Conservation (phyloP, 371 early-diverging fungal species). For the Blakeslea trispora region DNA sequence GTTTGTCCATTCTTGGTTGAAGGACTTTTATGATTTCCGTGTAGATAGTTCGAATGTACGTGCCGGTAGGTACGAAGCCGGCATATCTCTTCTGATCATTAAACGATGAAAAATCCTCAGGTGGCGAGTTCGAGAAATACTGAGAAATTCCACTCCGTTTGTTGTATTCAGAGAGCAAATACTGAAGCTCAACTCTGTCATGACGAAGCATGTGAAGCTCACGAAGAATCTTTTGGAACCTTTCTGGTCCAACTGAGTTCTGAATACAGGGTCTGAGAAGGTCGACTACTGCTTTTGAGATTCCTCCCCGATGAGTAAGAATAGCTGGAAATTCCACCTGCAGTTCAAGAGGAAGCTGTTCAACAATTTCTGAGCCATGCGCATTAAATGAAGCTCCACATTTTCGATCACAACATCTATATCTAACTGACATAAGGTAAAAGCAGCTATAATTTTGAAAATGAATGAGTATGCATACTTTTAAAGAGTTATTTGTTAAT, state of each 20-base stretch:
- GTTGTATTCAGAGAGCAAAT: not conserved
- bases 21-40: slow-evolving; percentile 4
- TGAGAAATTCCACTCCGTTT: not conserved
- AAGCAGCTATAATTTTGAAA: slow-evolving; percentile 9
- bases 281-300: slow-evolving; percentile 17
- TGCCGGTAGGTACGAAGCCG: not conserved
- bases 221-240: slow-evolving; percentile 12
- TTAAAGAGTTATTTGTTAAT: too few relatives aligned
- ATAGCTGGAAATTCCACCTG: slow-evolving; percentile 24
- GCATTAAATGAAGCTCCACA: slow-evolving; percentile 7
- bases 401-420: not conserved
- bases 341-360: slow-evolving; percentile 15
- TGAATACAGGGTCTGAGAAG: slow-evolving; percentile 16
- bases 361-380: not conserved
- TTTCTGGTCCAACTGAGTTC: slow-evolving; percentile 14
- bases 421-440: slow-evolving; percentile 22
- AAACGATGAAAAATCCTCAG: slow-evolving; percentile 1
- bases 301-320: slow-evolving; percentile 20
- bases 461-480: not conserved
- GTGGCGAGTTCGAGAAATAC: not conserved
- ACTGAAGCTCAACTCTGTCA: not conserved
- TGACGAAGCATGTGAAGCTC: slow-evolving; percentile 16
- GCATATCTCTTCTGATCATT: slow-evolving; percentile 5
- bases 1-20: slow-evolving; percentile 6
- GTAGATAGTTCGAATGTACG: slow-evolving; percentile 3